Conservation (phyloP, 192 early-diverging fungal genomes). For the Coemansia sp. region DNA sequence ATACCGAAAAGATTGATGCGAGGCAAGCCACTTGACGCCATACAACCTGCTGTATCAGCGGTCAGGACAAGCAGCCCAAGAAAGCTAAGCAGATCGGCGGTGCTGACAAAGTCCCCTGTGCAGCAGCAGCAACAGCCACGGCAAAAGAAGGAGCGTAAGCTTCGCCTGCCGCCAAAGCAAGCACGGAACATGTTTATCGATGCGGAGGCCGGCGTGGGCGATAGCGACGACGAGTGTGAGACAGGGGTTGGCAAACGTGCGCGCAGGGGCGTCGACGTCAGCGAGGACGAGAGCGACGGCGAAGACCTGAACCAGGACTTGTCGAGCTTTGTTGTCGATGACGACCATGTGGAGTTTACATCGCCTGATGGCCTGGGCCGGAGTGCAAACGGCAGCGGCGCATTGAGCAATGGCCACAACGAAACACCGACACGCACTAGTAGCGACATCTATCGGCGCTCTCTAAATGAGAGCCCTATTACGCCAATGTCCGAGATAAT, state of each 20-base stretch:
- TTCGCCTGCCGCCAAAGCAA: conserved; percentile 14
- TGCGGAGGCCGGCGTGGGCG: conserved; percentile 36
- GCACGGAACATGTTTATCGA: conserved; percentile 37
- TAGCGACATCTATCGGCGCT: conserved; percentile 43
- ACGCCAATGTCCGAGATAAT: conserved; percentile 45
- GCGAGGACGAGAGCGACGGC: conserved; percentile 35
- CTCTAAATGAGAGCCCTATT: conserved; percentile 17
- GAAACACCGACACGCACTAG: conserved; percentile 17
- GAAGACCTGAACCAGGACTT: conserved; percentile 42
- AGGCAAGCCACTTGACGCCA: background rate
- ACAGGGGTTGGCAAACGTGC: background rate
- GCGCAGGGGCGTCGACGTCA: conserved; percentile 4
- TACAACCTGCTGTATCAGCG: background rate
- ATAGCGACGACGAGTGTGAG: conserved; percentile 31
- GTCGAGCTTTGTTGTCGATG: conserved; percentile 53
- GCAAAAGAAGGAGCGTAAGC: conserved; percentile 3
- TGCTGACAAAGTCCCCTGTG: background rate
- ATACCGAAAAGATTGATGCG: background rate
- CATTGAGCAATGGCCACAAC: background rate
- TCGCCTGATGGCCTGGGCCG: conserved; percentile 9
- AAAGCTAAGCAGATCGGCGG: background rate
- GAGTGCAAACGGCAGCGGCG: background rate
- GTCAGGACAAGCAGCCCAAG: background rate
- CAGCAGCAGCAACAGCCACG: background rate
- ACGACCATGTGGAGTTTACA: conserved; percentile 47